Conservation (phyloP, 208 protist species). For the Trypanosoma avium region DNA sequence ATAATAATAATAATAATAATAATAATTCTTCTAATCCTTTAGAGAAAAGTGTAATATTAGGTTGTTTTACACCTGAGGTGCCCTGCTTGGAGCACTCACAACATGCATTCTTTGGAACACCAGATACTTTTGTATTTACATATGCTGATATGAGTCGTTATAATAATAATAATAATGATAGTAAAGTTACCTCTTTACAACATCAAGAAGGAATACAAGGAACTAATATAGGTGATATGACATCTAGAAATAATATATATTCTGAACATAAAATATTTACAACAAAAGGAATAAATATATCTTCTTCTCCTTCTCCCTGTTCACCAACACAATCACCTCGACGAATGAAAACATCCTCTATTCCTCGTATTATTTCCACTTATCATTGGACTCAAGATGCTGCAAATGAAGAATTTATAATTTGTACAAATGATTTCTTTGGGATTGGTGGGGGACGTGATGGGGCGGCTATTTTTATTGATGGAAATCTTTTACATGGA, state of each 20-base stretch:
- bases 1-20: too few relatives aligned
- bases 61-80: constrained; percentile 62
- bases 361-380: constrained; percentile 19
- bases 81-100: constrained; percentile 36
- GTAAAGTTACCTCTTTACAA: too few relatives aligned
- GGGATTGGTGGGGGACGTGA: constrained; percentile 51
- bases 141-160: constrained; percentile 13
- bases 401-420: constrained; percentile 40
- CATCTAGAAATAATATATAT: too few relatives aligned
- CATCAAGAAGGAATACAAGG: too few relatives aligned
- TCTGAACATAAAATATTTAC: too few relatives aligned
- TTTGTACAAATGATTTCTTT: constrained; percentile 48
- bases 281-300: too few relatives aligned
- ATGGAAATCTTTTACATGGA: constrained; percentile 48
- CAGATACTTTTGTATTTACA: constrained; percentile 54
- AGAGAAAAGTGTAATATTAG: constrained; percentile 29
- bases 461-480: constrained; percentile 55
- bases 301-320: too few relatives aligned
- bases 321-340: background rate
- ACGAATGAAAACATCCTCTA: background rate
- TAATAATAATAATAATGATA: background rate
- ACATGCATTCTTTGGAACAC: constrained; percentile 53
- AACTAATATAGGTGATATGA: too few relatives aligned
- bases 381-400: constrained; percentile 32
- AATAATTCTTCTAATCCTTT: too few relatives aligned